A percentile compares a stretch with the other conserved stretches of the same genome.
phyloP scores from a whole-genome alignment of 352 stramenopile species.

The Globisporangium lucens region DNA sequence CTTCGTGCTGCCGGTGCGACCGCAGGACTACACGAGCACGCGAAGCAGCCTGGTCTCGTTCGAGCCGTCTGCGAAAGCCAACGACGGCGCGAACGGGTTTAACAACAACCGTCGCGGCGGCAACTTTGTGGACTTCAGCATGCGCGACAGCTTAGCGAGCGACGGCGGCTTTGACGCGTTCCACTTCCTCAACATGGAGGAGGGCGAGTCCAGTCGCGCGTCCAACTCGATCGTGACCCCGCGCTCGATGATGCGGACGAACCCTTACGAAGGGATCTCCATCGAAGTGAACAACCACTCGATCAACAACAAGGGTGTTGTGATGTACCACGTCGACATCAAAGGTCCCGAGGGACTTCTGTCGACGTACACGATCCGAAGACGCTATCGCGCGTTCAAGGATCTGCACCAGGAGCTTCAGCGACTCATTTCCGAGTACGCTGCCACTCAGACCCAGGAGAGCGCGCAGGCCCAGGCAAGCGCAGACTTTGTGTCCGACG shows the following conservation, averaged over 20 bases:
- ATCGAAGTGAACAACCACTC: conserved; percentile 54
- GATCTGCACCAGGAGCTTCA: conserved; percentile 70
- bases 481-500: conserved; percentile 13
- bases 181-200: conserved; percentile 48
- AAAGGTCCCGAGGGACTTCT: conserved; percentile 70
- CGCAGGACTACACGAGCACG: conserved; percentile 29
- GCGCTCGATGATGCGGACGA: conserved; percentile 27
- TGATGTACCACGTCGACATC: conserved; percentile 89
- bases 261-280: conserved; percentile 64
- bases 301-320: conserved; percentile 49
- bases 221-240: conserved; percentile 30
- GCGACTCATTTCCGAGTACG: conserved; percentile 44
- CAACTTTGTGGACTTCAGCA: conserved; percentile 21
- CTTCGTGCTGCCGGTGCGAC: conserved; percentile 35
- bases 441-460: conserved; percentile 1
- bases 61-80: conserved; percentile 27
- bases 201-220: conserved; percentile 20
- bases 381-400: conserved; percentile 78
- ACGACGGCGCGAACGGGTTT: conserved; percentile 14
- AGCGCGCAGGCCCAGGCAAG: neutral
- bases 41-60: conserved; percentile 61
- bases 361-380: conserved; percentile 83
- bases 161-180: conserved; percentile 61
- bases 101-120: conserved; percentile 18
- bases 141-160: conserved; percentile 55